Evolutionary conservation across 2,329 filamentous ascomycete species (phyloP), one percentile per base, ranked within the genome.

Genomic region (Fusarium guadeloupense): DNA sequence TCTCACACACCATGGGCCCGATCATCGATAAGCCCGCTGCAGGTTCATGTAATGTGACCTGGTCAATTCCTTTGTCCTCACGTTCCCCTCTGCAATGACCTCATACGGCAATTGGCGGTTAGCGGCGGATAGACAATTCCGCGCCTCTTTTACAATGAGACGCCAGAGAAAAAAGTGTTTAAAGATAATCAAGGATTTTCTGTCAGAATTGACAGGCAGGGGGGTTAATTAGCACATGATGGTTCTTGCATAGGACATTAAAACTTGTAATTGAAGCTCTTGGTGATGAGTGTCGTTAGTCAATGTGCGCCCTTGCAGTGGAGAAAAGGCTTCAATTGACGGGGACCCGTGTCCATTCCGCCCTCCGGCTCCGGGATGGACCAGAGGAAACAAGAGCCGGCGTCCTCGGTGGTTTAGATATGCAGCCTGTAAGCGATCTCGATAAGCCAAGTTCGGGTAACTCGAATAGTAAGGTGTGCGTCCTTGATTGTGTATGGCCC

Each of bases 111-210:
- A n/a, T n/a, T n/a, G n/a, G n/a, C n/a, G n/a, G n/a, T n/a, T n/a
- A 33, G 43, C 43, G 19, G 54, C 35, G 28, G 37, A 52, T 61
- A 50, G 67, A 67, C 58, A 70, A 69, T 69, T 69, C 66, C 66
- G 66, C 66, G 40, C 40, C 39, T n/a, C 16, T 28, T 26, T 26
- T 9, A 26, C 25, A 26, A 25, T 25, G 21, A 48, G 37, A 33
- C 14, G 13, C 13, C 6, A 55, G 26, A 35, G 19, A 20, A 20
- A 14, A 37, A 37, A 21, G 21, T n/a, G 10, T 19, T 14, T 19
- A 20, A 13, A 14, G n/a, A 25, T 35, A 43, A 50, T 34, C 47
- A 46, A 46, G 28, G 14, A 33, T 34, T 17, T 37, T 43, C 38
- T 60, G 40, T 64, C 61, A 64, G 30, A 34, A 43, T 28, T 65